Conservation (phyloP, 805 yeast genomes). For the Hanseniaspora thailandica region DNA sequence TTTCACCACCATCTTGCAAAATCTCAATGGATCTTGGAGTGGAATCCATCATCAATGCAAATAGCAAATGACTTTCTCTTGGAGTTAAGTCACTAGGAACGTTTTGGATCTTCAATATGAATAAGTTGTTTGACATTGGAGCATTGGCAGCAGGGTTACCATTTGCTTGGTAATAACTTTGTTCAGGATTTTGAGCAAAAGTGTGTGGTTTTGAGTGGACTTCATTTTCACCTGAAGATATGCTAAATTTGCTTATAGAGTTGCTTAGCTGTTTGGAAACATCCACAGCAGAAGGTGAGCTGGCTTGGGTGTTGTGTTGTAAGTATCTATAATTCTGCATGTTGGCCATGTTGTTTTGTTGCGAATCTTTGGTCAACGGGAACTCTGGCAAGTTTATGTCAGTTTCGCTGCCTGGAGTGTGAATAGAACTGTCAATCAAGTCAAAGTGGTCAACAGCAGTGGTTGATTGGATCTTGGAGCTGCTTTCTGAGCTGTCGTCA, state of each 20-base stretch:
- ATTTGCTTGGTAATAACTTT: not conserved
- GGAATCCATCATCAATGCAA: slow-evolving; percentile 59
- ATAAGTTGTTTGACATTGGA: not conserved
- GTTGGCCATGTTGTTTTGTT: not conserved
- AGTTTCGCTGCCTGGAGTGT: slow-evolving; percentile 5
- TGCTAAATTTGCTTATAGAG: not conserved
- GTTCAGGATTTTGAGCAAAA: not conserved
- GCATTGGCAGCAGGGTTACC: not conserved
- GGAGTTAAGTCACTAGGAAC: slow-evolving; percentile 51
- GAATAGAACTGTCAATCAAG: not conserved
- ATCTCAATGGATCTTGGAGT: slow-evolving; percentile 37
- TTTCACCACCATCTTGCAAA: slow-evolving; percentile 22
- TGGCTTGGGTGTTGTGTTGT: not conserved
- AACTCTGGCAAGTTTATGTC: not conserved
- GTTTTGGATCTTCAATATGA: slow-evolving; percentile 32
- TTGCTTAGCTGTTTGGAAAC: not conserved
- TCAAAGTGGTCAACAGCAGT: not conserved
- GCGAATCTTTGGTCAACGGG: not conserved
- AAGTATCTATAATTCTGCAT: not conserved
- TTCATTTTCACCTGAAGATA: slow-evolving; percentile 1
- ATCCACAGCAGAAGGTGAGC: not conserved
- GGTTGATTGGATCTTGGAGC: not conserved
- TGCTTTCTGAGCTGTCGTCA: not conserved
- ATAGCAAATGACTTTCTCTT: slow-evolving; percentile 57
- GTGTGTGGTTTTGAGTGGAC: not conserved